These are phyloP conservation scores for Emericellopsis atlantica DNA, from an alignment of 2,329 filamentous ascomycete species.

Conservation along the genomic window DNA sequence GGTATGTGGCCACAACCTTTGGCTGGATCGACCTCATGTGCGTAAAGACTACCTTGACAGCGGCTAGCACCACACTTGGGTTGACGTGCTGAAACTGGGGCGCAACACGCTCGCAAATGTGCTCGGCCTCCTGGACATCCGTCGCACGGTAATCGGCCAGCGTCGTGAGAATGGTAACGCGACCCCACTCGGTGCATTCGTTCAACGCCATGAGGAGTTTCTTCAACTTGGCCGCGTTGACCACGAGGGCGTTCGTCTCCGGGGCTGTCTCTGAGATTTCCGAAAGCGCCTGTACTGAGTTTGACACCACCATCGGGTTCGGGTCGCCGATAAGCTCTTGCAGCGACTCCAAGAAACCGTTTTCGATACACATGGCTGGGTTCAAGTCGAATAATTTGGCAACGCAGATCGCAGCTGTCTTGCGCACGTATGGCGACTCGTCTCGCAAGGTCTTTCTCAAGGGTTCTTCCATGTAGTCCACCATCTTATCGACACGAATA, in stretches of 20 bases:
- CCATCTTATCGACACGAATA: slow-evolving; percentile 97
- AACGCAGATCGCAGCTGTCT: slow-evolving; percentile 95
- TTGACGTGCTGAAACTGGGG: slow-evolving; percentile 99
- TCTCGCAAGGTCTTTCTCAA: slow-evolving; percentile 90
- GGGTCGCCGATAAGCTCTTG: slow-evolving; percentile 96
- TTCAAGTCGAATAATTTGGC: slow-evolving; percentile 97
- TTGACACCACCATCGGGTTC: slow-evolving; percentile 98
- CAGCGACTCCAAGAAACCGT: slow-evolving; percentile 85
- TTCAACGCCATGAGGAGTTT: slow-evolving; percentile 95
- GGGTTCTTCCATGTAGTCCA: slow-evolving; percentile 99
- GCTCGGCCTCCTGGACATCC: slow-evolving; percentile 94
- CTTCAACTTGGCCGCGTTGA: slow-evolving; percentile 75
- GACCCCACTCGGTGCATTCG: slow-evolving; percentile 96
- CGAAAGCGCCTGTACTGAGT: slow-evolving; percentile 84
- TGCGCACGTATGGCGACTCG: slow-evolving; percentile 95
- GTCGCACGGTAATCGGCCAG: slow-evolving; percentile 74
- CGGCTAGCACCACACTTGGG: slow-evolving; percentile 90
- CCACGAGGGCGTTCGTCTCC: slow-evolving; percentile 74
- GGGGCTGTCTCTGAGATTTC: slow-evolving; percentile 87
- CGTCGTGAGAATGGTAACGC: slow-evolving; percentile 84
- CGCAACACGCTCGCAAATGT: slow-evolving; percentile 91
- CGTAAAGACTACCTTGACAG: slow-evolving; percentile 93
- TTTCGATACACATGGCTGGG: slow-evolving; percentile 84
- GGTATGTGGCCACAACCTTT: slow-evolving; percentile 70
- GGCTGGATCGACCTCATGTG: slow-evolving; percentile 80